Conservation (phyloP, 805 yeast species). For the Metschnikowia dekortorum region DNA sequence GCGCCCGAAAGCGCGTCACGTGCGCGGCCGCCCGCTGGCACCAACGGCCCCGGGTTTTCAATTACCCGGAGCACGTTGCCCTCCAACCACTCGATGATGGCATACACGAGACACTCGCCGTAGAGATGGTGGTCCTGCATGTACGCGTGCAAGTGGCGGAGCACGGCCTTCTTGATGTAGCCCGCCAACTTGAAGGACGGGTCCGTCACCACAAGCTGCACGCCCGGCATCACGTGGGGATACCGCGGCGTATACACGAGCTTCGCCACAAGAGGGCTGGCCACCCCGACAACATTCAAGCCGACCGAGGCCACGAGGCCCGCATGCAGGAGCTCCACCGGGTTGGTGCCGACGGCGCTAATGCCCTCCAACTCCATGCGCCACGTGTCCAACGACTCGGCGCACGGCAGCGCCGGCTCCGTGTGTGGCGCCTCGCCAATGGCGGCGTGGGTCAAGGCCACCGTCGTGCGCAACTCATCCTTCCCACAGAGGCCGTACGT, state of each 20-base stretch:
- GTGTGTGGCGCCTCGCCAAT: conserved; percentile 1
- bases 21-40: conserved; percentile 4
- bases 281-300: conserved; percentile 9
- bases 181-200: conserved; percentile 54
- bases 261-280: conserved; percentile 17
- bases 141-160: conserved; percentile 43
- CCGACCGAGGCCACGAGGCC: conserved; percentile 9
- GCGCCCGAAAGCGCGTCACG: neutral
- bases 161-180: conserved; percentile 60
- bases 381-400: conserved; percentile 54
- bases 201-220: conserved; percentile 44
- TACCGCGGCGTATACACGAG: conserved; percentile 39
- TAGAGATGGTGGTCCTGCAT: conserved; percentile 41
- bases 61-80: conserved; percentile 54
- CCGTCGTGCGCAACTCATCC: conserved; percentile 50
- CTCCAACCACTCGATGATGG: conserved; percentile 75
- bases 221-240: conserved; percentile 68
- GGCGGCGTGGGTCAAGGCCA: conserved; percentile 40
- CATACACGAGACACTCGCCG: conserved; percentile 68
- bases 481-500: conserved; percentile 38
- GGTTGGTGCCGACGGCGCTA: conserved; percentile 52
- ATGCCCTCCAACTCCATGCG: conserved; percentile 70
- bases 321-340: conserved; percentile 27
- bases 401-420: conserved; percentile 3
- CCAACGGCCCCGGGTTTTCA: conserved; percentile 70